Evolutionary conservation across 805 yeast genomes (phyloP).

Genomic region (Saturnispora saitoi): DNA sequence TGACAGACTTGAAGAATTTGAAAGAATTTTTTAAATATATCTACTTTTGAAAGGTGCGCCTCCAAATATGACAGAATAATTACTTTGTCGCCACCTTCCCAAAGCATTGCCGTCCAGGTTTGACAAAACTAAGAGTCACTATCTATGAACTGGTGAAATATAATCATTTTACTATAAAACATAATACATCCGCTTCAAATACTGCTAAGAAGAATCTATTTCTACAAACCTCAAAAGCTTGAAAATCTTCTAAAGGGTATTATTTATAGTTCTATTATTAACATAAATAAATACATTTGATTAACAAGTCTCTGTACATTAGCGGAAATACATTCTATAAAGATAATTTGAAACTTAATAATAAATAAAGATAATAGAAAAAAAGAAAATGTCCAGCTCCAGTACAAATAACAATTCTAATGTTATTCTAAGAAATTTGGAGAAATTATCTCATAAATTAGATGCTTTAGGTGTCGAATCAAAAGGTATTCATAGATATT

Average conservation of each 20-base stretch:
- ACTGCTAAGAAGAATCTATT: background rate
- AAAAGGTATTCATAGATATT: slow-evolving; percentile 70
- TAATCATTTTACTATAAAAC: background rate
- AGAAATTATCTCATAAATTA: slow-evolving; percentile 26
- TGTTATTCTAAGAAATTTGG: background rate
- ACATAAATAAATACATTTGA: background rate
- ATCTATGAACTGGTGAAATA: background rate
- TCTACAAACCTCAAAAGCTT: too few species aligned
- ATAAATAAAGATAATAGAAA: too few species aligned
- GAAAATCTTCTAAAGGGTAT: too few species aligned
- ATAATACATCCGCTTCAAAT: background rate
- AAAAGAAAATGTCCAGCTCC: too few species aligned
- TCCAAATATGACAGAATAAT: background rate
- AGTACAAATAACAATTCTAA: background rate
- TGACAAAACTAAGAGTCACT: background rate
- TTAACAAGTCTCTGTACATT: too few species aligned
- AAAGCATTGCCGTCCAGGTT: background rate
- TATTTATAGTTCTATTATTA: background rate
- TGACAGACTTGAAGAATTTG: background rate
- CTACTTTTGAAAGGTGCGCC: background rate
- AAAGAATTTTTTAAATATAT: background rate
- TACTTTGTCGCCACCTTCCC: background rate
- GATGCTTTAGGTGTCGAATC: slow-evolving; percentile 62
- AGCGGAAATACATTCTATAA: too few species aligned
- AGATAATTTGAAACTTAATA: too few species aligned